A percentile compares a stretch with the other conserved stretches of the same genome.
Evolutionary conservation across 768 basidiomycete genomes (phyloP).

Genomic region (Lactifluus subvellereus): DNA sequence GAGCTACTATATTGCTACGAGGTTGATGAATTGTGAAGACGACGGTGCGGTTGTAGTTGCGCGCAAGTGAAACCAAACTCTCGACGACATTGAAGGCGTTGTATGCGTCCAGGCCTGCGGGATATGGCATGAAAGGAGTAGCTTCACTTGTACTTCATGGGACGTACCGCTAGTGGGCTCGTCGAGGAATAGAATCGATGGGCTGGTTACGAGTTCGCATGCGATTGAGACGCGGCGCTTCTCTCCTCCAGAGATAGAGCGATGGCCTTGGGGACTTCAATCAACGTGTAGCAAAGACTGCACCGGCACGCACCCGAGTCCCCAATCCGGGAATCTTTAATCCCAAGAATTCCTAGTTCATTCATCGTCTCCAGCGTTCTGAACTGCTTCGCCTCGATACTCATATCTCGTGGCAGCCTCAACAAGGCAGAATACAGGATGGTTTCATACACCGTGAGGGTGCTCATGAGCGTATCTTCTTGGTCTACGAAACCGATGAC

Average conservation of each 20-base stretch:
- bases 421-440: constrained; percentile 90
- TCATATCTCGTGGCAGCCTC: constrained; percentile 91
- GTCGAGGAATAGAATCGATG: constrained; percentile 92
- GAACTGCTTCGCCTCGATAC: constrained; percentile 88
- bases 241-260: constrained; percentile 96
- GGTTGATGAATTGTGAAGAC: constrained; percentile 99
- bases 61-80: constrained; percentile 75
- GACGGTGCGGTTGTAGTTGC: constrained; percentile 88
- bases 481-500: constrained; percentile 97
- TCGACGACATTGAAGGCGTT: constrained; percentile 96
- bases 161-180: constrained; percentile 89
- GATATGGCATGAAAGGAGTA: not conserved
- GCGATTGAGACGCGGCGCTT: constrained; percentile 96
- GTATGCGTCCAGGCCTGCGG: constrained; percentile 81
- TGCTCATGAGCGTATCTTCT: constrained; percentile 96
- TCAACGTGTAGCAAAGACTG: not conserved
- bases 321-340: constrained; percentile 87
- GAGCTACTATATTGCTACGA: constrained; percentile 91
- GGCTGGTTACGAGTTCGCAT: constrained; percentile 95
- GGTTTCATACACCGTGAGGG: constrained; percentile 97
- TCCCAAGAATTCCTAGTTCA: constrained; percentile 87
- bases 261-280: constrained; percentile 46
- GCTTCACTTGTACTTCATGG: not conserved
- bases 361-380: constrained; percentile 94
- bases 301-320: constrained; percentile 56